Conservation (phyloP, 2,329 filamentous ascomycete species). For the Alternaria alternata region DNA sequence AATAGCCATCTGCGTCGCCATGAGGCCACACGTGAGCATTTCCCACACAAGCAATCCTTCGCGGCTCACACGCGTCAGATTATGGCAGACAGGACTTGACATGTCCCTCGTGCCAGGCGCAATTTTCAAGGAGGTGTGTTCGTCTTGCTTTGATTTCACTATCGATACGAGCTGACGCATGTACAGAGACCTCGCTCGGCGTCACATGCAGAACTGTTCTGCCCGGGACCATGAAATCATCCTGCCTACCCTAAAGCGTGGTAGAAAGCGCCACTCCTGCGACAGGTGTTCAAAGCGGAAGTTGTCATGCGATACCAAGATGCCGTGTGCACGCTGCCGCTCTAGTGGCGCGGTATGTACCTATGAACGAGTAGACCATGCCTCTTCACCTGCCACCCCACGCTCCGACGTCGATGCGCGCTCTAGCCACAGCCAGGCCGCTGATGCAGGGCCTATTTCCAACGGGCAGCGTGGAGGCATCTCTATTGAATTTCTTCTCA, state of each 20-base stretch:
- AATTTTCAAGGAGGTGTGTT: background rate
- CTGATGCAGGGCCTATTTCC: no score
- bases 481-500: background rate
- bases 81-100: background rate
- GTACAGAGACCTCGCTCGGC: background rate
- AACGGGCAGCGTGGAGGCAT: background rate
- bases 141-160: background rate
- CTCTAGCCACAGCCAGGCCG: background rate
- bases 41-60: no score
- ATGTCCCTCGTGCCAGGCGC: background rate
- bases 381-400: background rate
- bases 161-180: background rate
- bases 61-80: background rate
- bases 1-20: slow-evolving; percentile 1
- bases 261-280: background rate
- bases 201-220: background rate
- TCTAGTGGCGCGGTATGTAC: background rate
- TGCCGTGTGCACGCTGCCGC: background rate
- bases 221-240: background rate
- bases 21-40: background rate
- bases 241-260: background rate
- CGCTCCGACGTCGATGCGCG: background rate
- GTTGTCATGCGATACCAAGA: background rate
- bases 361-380: background rate
- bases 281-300: background rate